A percentile compares a stretch with the other conserved stretches of the same genome.
phyloP scores from a whole-genome alignment of 164 flowering plant genomes.

The Paratinospora sagittata region DNA sequence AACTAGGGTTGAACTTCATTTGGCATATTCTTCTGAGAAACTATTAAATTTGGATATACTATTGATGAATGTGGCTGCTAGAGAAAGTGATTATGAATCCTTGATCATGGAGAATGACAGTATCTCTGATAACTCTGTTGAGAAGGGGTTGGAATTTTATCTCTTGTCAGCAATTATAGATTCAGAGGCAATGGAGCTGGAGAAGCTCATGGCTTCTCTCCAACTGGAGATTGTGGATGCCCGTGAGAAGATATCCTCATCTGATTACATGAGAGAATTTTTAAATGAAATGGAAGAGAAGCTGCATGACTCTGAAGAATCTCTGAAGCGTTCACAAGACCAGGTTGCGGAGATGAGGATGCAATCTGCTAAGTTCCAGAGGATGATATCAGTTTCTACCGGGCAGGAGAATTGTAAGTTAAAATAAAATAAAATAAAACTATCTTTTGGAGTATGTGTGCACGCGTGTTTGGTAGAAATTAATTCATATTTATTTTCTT shows the following conservation, averaged over 20 bases:
- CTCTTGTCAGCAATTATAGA: slow-evolving; percentile 57
- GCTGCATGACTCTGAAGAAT: slow-evolving; percentile 53
- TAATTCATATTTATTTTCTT: neutral
- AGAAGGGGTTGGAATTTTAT: slow-evolving; percentile 63
- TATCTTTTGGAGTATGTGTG: neutral
- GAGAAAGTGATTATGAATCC: slow-evolving; percentile 67
- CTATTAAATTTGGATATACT: slow-evolving; percentile 61
- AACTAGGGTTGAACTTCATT: slow-evolving; percentile 56
- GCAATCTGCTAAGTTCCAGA: slow-evolving; percentile 53
- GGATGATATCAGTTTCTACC: slow-evolving; percentile 25
- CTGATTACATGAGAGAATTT: slow-evolving; percentile 29
- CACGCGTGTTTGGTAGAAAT: neutral
- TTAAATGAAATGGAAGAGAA: slow-evolving; percentile 40
- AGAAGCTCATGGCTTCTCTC: slow-evolving; percentile 36
- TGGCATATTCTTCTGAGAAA: slow-evolving; percentile 75
- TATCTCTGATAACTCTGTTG: slow-evolving; percentile 29
- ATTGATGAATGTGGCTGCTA: slow-evolving; percentile 59
- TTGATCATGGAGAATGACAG: slow-evolving; percentile 33
- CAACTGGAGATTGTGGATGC: slow-evolving; percentile 41
- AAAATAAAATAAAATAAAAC: neutral
- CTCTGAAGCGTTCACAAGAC: slow-evolving; percentile 53
- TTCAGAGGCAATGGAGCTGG: slow-evolving; percentile 62
- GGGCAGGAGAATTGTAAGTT: slow-evolving; percentile 43
- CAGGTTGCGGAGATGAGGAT: slow-evolving; percentile 50
- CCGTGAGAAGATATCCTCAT: slow-evolving; percentile 35